Percentiles rank a stretch among this genome's conserved stretches.
These are phyloP conservation scores for Mortierella sp. DNA, from an alignment of 371 early-diverging fungal species.

Conservation along the genomic window DNA sequence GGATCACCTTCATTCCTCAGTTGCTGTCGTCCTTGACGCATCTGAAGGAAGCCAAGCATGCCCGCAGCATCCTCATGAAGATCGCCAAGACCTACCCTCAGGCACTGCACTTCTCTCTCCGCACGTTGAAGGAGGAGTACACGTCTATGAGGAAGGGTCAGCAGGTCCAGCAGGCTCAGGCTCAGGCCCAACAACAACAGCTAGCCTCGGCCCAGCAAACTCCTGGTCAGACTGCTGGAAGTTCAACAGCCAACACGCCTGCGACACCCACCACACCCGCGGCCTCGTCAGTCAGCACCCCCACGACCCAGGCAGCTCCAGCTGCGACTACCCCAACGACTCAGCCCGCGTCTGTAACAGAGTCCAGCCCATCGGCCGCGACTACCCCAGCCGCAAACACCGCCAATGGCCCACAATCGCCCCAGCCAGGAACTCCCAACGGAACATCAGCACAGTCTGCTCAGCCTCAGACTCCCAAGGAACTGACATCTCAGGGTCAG, in stretches of 20 bases:
- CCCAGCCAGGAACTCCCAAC: conserved; percentile 36
- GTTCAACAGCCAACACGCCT: conserved; percentile 22
- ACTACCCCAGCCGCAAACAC: conserved; percentile 34
- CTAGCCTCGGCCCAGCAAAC: conserved; percentile 28
- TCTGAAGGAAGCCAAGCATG: conserved; percentile 82
- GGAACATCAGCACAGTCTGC: conserved; percentile 16
- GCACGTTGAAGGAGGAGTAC: conserved; percentile 93
- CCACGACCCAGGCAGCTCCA: conserved; percentile 25
- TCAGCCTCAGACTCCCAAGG: conserved; percentile 17
- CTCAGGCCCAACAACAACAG: conserved; percentile 14
- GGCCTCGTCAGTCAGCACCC: conserved; percentile 32
- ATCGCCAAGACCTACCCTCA: conserved; percentile 98
- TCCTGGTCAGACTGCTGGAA: conserved; percentile 21
- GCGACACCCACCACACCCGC: conserved; percentile 25
- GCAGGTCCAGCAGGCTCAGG: conserved; percentile 41
- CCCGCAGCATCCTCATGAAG: conserved; percentile 85
- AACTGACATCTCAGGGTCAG: conserved; percentile 20
- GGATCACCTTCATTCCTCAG: conserved; percentile 98
- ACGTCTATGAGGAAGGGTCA: conserved; percentile 71
- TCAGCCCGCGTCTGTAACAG: conserved; percentile 27
- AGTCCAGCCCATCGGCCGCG: conserved; percentile 23
- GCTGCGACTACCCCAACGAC: conserved; percentile 28
- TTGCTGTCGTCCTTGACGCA: conserved; percentile 84
- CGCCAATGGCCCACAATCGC: conserved; percentile 43
- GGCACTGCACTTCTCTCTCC: conserved; percentile 94